phyloP scores from a whole-genome alignment of 2,329 filamentous ascomycete species.

The Ascochyta viciae-villosae region DNA sequence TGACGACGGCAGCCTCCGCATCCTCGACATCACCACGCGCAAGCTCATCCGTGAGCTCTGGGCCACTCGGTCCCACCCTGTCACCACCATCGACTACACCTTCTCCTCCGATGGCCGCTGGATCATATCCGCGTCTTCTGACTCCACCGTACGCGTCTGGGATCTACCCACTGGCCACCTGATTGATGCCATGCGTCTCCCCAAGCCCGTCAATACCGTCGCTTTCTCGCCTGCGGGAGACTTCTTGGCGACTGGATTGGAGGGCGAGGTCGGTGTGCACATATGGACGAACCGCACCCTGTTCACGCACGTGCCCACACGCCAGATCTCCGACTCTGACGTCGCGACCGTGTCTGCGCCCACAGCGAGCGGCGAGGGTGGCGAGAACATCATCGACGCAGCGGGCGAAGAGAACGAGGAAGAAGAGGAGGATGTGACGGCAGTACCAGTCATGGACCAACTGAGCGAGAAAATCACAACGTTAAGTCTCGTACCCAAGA shows the following conservation, averaged over 20 bases:
- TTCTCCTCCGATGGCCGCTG: constrained; percentile 95
- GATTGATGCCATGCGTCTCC: constrained; percentile 86
- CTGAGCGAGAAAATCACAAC: constrained; percentile 84
- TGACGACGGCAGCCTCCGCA: constrained; percentile 84
- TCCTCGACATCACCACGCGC: constrained; percentile 89
- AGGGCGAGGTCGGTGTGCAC: constrained; percentile 84
- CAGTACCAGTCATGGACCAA: constrained; percentile 70
- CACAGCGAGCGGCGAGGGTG: constrained; percentile 82
- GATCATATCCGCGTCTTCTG: constrained; percentile 87
- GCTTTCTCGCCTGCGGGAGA: constrained; percentile 91
- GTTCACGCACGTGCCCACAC: constrained; percentile 86
- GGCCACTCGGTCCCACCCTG: constrained; percentile 58
- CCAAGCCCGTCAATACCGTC: constrained; percentile 79
- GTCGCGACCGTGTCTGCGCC: constrained; percentile 71
- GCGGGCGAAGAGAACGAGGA: constrained; percentile 68
- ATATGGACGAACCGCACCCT: constrained; percentile 95
- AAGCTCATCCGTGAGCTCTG: constrained; percentile 92
- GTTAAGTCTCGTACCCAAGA: constrained; percentile 86
- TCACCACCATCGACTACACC: constrained; percentile 50
- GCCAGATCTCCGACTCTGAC: constrained; percentile 80
- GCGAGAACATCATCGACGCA: constrained; percentile 75
- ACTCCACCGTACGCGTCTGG: constrained; percentile 85
- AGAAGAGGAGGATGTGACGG: constrained; percentile 51
- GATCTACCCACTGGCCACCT: constrained; percentile 94
- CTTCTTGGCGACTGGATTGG: constrained; percentile 87